Evolutionary conservation across 768 basidiomycete species (phyloP).

Genomic region (Inosperma sp.): DNA sequence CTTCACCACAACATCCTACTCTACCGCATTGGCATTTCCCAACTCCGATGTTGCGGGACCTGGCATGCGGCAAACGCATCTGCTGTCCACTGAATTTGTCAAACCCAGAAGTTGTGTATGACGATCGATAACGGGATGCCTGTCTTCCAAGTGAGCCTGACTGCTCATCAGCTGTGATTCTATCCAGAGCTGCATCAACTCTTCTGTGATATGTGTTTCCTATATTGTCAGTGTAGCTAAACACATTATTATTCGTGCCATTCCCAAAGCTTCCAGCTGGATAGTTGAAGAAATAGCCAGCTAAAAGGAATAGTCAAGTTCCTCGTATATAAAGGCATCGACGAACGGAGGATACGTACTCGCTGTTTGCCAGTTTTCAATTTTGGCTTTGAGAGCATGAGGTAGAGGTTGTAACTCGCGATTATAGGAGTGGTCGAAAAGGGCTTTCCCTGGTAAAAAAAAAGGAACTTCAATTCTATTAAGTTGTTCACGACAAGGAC

Average conservation of each 20-base stretch:
- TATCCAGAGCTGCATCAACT: constrained; percentile 45
- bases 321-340: not conserved
- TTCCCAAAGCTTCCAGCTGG: constrained; percentile 54
- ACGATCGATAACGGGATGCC: too few relatives aligned
- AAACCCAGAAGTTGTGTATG: too few relatives aligned
- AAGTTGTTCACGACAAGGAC: too few relatives aligned
- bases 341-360: constrained; percentile 33
- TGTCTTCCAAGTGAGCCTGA: constrained; percentile 44
- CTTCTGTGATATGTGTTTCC: constrained; percentile 60
- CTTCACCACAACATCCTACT: too few relatives aligned
- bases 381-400: constrained; percentile 54
- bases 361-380: constrained; percentile 54
- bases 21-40: too few relatives aligned
- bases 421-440: constrained; percentile 67
- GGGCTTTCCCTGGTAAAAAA: constrained; percentile 49
- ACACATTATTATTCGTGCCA: constrained; percentile 66
- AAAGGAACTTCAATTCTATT: too few relatives aligned
- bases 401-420: constrained; percentile 55
- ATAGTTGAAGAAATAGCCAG: constrained; percentile 45
- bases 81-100: too few relatives aligned
- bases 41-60: too few relatives aligned
- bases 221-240: constrained; percentile 52
- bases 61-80: too few relatives aligned
- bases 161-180: constrained; percentile 54
- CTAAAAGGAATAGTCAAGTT: constrained; percentile 24